phyloP scores from a whole-genome alignment of 2,329 filamentous ascomycete genomes.

The Epichloe typhina region DNA sequence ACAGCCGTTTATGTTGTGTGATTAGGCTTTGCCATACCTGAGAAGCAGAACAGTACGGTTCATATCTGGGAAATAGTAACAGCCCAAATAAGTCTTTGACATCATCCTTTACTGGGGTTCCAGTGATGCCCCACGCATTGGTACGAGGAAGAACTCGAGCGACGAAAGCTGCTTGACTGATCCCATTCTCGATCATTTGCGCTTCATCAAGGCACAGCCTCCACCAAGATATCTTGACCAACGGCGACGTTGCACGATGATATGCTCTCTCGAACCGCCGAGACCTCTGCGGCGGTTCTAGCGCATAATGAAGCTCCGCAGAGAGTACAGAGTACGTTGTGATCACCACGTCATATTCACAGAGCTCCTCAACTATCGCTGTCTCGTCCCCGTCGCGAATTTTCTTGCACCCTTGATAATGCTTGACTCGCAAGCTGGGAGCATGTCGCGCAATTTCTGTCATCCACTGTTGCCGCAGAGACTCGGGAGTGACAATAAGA shows the following conservation, averaged over 20 bases:
- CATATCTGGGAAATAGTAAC: slow-evolving; percentile 64
- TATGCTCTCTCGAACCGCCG: slow-evolving; percentile 55
- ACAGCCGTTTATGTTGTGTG: slow-evolving; percentile 44
- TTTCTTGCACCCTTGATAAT: slow-evolving; percentile 39
- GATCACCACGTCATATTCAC: slow-evolving; percentile 43
- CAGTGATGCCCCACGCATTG: slow-evolving; percentile 86
- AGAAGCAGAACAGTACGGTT: slow-evolving; percentile 56
- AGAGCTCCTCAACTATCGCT: slow-evolving; percentile 30
- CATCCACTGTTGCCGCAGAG: slow-evolving; percentile 48
- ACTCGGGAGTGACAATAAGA: slow-evolving; percentile 46
- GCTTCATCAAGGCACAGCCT: slow-evolving; percentile 66
- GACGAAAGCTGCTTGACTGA: slow-evolving; percentile 69
- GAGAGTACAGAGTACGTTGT: slow-evolving; percentile 61
- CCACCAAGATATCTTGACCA: slow-evolving; percentile 81
- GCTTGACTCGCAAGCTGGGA: slow-evolving; percentile 39
- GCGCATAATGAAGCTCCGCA: slow-evolving; percentile 65
- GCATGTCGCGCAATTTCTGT: slow-evolving; percentile 46
- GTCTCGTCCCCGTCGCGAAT: slow-evolving; percentile 22
- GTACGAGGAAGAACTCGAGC: slow-evolving; percentile 68
- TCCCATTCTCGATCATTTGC: slow-evolving; percentile 86
- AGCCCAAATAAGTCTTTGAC: slow-evolving; percentile 68
- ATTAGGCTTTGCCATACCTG: slow-evolving; percentile 58
- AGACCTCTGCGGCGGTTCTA: slow-evolving; percentile 53
- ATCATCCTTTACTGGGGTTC: slow-evolving; percentile 71
- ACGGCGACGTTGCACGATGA: slow-evolving; percentile 54